These are phyloP conservation scores for Andrographis paniculata DNA, from an alignment of 305 asterid species.

Conservation along the genomic window DNA sequence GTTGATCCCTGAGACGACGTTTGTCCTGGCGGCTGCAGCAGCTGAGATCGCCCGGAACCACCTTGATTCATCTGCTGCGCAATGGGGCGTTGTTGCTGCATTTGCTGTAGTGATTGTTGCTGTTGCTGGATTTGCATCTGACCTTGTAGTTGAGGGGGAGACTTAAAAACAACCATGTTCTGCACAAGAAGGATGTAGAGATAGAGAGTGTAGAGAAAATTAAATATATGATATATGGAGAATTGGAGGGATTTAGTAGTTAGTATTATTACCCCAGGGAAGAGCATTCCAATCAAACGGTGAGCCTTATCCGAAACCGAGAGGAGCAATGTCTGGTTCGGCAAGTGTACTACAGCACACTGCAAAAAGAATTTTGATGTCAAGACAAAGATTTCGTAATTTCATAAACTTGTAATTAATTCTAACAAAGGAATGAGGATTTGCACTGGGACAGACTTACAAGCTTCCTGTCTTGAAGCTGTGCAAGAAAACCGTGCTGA, in stretches of 20 bases:
- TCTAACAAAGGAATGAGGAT: slow-evolving; percentile 1
- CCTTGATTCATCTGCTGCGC: slow-evolving; percentile 34
- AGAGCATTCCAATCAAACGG: slow-evolving; percentile 97
- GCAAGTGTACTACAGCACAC: slow-evolving; percentile 98
- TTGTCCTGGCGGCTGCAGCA: slow-evolving; percentile 57
- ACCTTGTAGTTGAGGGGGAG: slow-evolving; percentile 32
- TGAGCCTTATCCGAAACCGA: slow-evolving; percentile 92
- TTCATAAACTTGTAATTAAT: background rate
- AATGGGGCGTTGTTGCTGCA: slow-evolving; percentile 20
- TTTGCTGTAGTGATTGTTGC: slow-evolving; percentile 30
- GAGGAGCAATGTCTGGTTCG: slow-evolving; percentile 87
- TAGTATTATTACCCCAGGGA: slow-evolving; percentile 99
- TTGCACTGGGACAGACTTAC: slow-evolving; percentile 45
- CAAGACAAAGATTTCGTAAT: background rate
- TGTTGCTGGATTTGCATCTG: slow-evolving; percentile 34
- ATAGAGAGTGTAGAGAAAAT: background rate
- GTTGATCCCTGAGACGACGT: slow-evolving; percentile 55
- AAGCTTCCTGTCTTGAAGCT: slow-evolving; percentile 97
- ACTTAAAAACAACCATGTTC: slow-evolving; percentile 87
- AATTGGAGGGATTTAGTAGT: no score
- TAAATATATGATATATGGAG: background rate
- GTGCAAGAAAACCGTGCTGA: slow-evolving; percentile 99
- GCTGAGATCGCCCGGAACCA: slow-evolving; percentile 50
- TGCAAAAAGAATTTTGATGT: slow-evolving; percentile 15
- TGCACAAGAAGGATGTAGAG: slow-evolving; percentile 7